Evolutionary conservation across 2,329 filamentous ascomycete genomes (phyloP).

Genomic region (Fusarium succisae): DNA sequence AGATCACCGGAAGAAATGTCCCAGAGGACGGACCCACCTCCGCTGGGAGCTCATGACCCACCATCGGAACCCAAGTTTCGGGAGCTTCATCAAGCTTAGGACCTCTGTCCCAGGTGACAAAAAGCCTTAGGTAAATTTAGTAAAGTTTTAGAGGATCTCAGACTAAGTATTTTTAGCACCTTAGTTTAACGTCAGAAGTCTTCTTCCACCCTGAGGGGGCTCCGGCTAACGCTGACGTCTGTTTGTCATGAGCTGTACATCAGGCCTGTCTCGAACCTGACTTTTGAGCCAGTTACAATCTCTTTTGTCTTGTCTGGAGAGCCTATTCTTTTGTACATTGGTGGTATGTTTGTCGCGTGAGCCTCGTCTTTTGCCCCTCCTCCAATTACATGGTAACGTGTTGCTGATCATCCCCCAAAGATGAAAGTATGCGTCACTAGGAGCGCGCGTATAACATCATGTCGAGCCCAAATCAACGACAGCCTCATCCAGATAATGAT

Average conservation of each 20-base stretch:
- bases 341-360: constrained; percentile 31
- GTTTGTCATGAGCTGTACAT: constrained; percentile 1
- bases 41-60: constrained; percentile 29
- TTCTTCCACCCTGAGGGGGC: background rate
- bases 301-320: background rate
- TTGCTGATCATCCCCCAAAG: constrained; percentile 31
- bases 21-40: constrained; percentile 22
- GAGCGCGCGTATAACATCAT: constrained; percentile 23
- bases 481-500: constrained; percentile 11
- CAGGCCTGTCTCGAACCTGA: constrained; percentile 1
- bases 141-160: too few relatives aligned
- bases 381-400: constrained; percentile 25
- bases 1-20: constrained; percentile 28
- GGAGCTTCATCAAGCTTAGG: background rate
- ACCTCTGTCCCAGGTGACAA: too few relatives aligned
- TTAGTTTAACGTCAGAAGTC: too few relatives aligned
- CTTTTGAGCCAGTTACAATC: background rate
- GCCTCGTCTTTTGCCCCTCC: constrained; percentile 20
- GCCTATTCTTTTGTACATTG: constrained; percentile 5
- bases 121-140: too few relatives aligned
- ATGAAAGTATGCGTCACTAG: constrained; percentile 37
- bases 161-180: too few relatives aligned
- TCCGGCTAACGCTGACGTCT: constrained; percentile 8
- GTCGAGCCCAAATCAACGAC: constrained; percentile 15
- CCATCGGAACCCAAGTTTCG: constrained; percentile 23